phyloP scores from a whole-genome alignment of 2,329 filamentous ascomycete genomes.

The Aspergillus candidus region DNA sequence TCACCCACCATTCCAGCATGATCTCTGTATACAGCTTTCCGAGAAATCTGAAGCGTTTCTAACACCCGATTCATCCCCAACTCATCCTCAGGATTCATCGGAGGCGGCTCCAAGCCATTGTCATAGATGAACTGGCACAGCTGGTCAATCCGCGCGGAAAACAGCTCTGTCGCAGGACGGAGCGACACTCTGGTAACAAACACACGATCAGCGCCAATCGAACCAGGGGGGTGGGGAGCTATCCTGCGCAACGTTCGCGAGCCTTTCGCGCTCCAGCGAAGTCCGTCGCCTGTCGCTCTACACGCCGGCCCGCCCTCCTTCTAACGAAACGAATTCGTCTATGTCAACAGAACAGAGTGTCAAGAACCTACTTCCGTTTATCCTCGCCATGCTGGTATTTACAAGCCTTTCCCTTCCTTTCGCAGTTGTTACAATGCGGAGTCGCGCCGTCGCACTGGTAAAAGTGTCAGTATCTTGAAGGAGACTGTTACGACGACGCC shows the following conservation, averaged over 20 bases:
- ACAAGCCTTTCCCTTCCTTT: slow-evolving; percentile 34
- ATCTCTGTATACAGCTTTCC: slow-evolving; percentile 15
- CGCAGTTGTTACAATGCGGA: slow-evolving; percentile 35
- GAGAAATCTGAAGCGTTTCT: slow-evolving; percentile 32
- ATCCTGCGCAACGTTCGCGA: not conserved
- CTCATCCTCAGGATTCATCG: slow-evolving; percentile 36
- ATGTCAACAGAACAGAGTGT: too few species aligned
- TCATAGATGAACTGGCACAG: slow-evolving; percentile 38
- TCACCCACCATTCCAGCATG: not conserved
- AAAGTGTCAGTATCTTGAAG: too few species aligned
- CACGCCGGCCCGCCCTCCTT: too few species aligned
- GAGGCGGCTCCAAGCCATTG: slow-evolving; percentile 34
- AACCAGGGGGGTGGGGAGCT: too few species aligned
- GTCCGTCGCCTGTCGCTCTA: not conserved
- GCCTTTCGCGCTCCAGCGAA: not conserved
- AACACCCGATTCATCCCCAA: slow-evolving; percentile 33
- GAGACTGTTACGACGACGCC: too few species aligned
- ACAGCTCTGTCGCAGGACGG: slow-evolving; percentile 32
- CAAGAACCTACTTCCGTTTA: slow-evolving; percentile 32
- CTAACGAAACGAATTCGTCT: too few species aligned
- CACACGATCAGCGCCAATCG: slow-evolving; percentile 3
- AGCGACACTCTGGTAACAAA: slow-evolving; percentile 26
- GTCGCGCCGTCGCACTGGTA: slow-evolving; percentile 33
- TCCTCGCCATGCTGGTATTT: slow-evolving; percentile 37
- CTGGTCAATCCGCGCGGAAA: slow-evolving; percentile 35